Percentiles rank a stretch among this genome's conserved stretches.
These are phyloP conservation scores for Phytophthora syringae DNA, from an alignment of 352 stramenopile genomes.

Conservation along the genomic window DNA sequence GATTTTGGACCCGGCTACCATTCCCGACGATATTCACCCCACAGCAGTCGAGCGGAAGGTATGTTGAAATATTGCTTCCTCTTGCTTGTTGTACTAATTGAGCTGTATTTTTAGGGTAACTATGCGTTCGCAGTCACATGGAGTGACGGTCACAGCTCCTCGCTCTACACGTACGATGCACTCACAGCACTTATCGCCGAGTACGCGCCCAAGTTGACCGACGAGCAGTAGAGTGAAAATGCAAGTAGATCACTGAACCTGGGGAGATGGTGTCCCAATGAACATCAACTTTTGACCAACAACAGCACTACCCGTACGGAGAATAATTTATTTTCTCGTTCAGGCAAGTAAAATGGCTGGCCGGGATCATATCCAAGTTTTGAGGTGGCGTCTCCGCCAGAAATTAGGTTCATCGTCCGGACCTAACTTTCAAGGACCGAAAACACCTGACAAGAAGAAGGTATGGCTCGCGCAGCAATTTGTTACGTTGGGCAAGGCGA, in stretches of 20 bases:
- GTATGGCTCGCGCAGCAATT: not conserved
- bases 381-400: not conserved
- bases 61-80: not conserved
- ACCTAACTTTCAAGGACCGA: constrained; percentile 7
- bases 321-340: no score
- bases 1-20: constrained; percentile 75
- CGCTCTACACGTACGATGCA: constrained; percentile 96
- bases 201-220: constrained; percentile 19
- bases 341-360: not conserved
- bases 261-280: not conserved
- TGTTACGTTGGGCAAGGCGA: not conserved
- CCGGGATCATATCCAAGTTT: no score
- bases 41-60: constrained; percentile 88
- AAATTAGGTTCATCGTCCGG: constrained; percentile 1
- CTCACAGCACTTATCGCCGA: constrained; percentile 70
- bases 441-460: constrained; percentile 10
- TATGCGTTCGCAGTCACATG: constrained; percentile 98
- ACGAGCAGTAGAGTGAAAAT: constrained; percentile 20
- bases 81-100: not conserved
- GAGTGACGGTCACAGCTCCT: constrained; percentile 97
- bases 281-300: not conserved
- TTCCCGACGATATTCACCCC: constrained; percentile 82
- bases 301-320: no score
- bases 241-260: not conserved
- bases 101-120: constrained; percentile 86